Conservation (phyloP, 305 asterid species). For the Coffea humblotiana region DNA sequence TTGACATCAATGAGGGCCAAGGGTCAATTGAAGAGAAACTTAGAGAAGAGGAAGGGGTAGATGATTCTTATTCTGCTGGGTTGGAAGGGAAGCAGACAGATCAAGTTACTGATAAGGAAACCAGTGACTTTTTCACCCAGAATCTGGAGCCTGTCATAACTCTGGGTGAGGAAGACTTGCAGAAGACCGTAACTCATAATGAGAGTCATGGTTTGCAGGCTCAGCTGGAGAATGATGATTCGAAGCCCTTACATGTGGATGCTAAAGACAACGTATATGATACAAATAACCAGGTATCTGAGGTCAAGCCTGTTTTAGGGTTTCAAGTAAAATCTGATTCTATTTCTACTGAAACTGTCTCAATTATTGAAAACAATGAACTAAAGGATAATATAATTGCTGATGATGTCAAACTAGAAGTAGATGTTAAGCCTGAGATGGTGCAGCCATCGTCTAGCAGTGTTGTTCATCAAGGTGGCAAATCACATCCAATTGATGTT, state of each 20-base stretch:
- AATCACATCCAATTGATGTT: conserved; percentile 58
- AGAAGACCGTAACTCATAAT: conserved; percentile 23
- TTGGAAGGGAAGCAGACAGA: conserved; percentile 33
- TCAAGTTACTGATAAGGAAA: conserved; percentile 28
- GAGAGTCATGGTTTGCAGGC: conserved; percentile 34
- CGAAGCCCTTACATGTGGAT: conserved; percentile 34
- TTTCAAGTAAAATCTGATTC: conserved; percentile 72
- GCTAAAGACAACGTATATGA: conserved; percentile 36
- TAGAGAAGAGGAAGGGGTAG: conserved; percentile 31
- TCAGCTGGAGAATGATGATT: conserved; percentile 43
- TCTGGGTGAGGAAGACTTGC: conserved; percentile 25
- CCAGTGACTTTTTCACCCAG: conserved; percentile 35
- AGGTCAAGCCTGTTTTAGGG: conserved; percentile 68
- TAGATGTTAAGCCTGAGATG: conserved; percentile 62
- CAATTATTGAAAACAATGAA: conserved; percentile 75
- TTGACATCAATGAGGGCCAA: conserved; percentile 29
- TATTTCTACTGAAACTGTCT: conserved; percentile 67
- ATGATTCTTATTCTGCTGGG: conserved; percentile 29
- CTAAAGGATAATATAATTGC: conserved; percentile 67
- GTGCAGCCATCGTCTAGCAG: conserved; percentile 41
- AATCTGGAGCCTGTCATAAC: conserved; percentile 33
- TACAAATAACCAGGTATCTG: conserved; percentile 71
- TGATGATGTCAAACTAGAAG: conserved; percentile 73
- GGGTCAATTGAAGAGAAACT: conserved; percentile 24
- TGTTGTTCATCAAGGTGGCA: conserved; percentile 44